Evolutionary conservation across 306 rosid species (phyloP), one percentile per base, ranked within the genome.

Genomic region (Castanospermum australe): DNA sequence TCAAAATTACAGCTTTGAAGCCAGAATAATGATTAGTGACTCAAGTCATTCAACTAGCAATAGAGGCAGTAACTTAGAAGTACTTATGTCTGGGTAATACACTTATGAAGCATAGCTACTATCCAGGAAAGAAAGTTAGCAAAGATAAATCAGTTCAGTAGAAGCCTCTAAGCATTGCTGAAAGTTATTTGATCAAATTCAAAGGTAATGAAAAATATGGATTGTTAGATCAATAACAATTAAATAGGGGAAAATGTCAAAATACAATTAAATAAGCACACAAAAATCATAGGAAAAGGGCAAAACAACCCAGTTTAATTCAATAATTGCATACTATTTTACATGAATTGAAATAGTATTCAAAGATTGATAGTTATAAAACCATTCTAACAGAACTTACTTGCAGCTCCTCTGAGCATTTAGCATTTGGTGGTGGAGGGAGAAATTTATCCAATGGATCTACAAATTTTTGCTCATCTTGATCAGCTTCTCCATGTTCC

Each of bases 351-450:
- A 55, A 73, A 42, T 60, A 44, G 65, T 28, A 75, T 66, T 63
- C 61, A 69, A 75, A 18, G 28, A 45, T n/a, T 56, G 45, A 47
- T 35, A 63, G 57, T 54, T 33, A 67, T 25, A 20, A 24, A 79
- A 73, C 4, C 10, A 44, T n/a, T 68, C 39, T 13, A 78, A 71
- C 45, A 68, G 64, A 85, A 75, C 91, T 85, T 84, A 91, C 99
- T 84, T 95, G 99, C 60, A 91, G 80, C 62, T 95, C 97, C 75
- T 89, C 97, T 0, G 94, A 90, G 86, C 99, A 93, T 88, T 89
- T 88, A 17, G 5, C 87, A 76, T 91, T 89, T 45, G 89, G 86
- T 13, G 94, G 96, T 14, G 96, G 89, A 71, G 94, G 98, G 67
- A 93, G 93, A 85, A 91, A 96, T 54, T 55, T 88, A 77, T 89